A percentile compares a stretch with the other conserved stretches of the same genome.
phyloP scores from a whole-genome alignment of 106 monocot species.

The Dendrobium huoshanense region DNA sequence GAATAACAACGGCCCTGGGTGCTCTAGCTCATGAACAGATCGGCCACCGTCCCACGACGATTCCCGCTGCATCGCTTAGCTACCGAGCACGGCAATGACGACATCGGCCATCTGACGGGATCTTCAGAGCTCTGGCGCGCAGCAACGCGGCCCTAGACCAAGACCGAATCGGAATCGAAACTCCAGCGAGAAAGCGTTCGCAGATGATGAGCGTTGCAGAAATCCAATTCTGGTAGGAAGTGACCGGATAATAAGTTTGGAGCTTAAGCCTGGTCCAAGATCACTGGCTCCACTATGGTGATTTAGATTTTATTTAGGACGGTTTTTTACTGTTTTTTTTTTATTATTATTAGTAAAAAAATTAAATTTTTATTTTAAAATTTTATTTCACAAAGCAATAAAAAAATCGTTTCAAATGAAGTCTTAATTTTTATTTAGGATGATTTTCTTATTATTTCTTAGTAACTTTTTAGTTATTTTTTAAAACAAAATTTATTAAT shows the following conservation, averaged over 20 bases:
- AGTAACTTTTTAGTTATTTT: no score
- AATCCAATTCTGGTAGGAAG: neutral
- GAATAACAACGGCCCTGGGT: conserved; percentile 63
- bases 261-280: neutral
- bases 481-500: no score
- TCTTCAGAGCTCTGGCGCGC: neutral
- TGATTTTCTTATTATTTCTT: no score
- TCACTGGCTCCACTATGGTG: no score
- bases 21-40: conserved; percentile 29
- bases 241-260: neutral
- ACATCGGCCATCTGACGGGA: conserved; percentile 4
- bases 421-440: no score
- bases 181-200: neutral
- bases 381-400: no score
- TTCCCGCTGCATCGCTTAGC: conserved; percentile 44
- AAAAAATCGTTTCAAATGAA: no score
- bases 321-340: no score
- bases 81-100: conserved; percentile 1
- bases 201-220: neutral
- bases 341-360: no score
- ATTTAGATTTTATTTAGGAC: no score
- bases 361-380: no score
- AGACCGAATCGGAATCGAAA: neutral
- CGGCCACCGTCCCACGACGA: conserved; percentile 20
- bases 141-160: neutral